A percentile compares a stretch with the other conserved stretches of the same genome.
Conservation (phyloP, 2,329 filamentous ascomycete species). For the Madurella mycetomatis region DNA sequence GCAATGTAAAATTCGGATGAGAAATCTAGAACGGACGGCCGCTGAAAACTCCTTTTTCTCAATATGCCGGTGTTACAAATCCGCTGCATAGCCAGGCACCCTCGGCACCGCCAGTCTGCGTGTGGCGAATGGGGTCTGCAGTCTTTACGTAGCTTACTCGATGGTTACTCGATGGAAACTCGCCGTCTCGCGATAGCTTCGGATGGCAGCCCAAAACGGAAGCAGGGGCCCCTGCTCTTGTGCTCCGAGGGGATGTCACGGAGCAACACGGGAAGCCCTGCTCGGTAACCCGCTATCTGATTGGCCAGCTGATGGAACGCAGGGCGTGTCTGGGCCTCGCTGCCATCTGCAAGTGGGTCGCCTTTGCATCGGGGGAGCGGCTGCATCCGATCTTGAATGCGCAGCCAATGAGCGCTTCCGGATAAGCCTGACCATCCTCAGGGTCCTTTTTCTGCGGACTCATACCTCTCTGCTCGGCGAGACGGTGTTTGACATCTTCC, state of each 20-base stretch:
- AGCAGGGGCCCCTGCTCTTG: neutral
- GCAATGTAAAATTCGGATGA: too few species aligned
- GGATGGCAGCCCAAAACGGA: slow-evolving; percentile 14
- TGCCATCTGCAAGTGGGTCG: neutral
- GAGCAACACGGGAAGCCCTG: neutral
- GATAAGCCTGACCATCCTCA: slow-evolving; percentile 17
- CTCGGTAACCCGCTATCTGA: neutral
- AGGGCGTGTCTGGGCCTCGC: slow-evolving; percentile 1
- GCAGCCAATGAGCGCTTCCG: slow-evolving; percentile 10
- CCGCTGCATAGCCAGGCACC: neutral
- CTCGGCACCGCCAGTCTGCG: neutral
- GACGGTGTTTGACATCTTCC: neutral
- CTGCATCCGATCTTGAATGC: slow-evolving; percentile 14
- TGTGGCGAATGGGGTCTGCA: slow-evolving; percentile 15
- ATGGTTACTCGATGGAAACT: slow-evolving; percentile 46
- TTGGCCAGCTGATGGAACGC: neutral
- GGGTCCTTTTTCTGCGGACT: slow-evolving; percentile 3
- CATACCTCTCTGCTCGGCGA: neutral
- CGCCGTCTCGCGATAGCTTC: slow-evolving; percentile 22
- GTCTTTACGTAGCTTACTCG: slow-evolving; percentile 33
- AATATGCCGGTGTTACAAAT: neutral
- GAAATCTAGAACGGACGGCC: too few species aligned
- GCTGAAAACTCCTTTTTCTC: too few species aligned
- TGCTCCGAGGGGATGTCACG: neutral
- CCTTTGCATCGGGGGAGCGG: slow-evolving; percentile 14